Evolutionary conservation across 495 filamentous ascomycete genomes (phyloP), one percentile per base, ranked within the genome.

Genomic region (Clavariopsis aquatica): DNA sequence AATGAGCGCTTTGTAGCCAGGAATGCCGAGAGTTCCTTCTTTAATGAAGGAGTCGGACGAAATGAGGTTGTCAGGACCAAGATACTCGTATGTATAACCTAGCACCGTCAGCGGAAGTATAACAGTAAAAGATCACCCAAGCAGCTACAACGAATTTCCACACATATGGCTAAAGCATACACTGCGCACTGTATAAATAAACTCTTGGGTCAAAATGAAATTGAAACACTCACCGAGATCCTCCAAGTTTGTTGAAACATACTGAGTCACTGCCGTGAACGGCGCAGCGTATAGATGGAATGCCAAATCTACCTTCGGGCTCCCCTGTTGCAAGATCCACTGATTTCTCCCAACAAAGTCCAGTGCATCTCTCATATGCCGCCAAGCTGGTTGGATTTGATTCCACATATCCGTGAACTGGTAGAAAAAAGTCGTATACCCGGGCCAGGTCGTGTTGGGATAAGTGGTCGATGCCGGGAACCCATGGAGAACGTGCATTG

Each of bases 81-180:
- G 72, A 63, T 84, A 83, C n/a, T 79, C 75, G 60, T 81, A 79
- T 0, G 79, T 77, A 62, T 74, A 83, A 1, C 80, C 81, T 78
- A 38, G 41, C 15, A 3, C n/a, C 19, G 26, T 59, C 59, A 49
- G 73, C 28, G 57, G 0, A 56, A 69, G 10, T 31, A 29, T 15
- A 63, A 31, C 5, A 38, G 28, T 69, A 49, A 3, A 70, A 71
- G n/a, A n/a, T n/a, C n/a, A n/a, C n/a, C n/a, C n/a, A n/a, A n/a
- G n/a, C n/a, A n/a, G n/a, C n/a, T n/a, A n/a, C n/a, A n/a, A n/a
- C n/a, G n/a, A n/a, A n/a, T n/a, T n/a, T n/a, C n/a, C n/a, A n/a
- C n/a, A n/a, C n/a, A n/a, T n/a, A n/a, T n/a, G n/a, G n/a, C n/a
- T n/a, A n/a, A n/a, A n/a, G n/a, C n/a, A n/a, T n/a, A n/a, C n/a